Evolutionary conservation across 1,284 basidiomycete genomes (phyloP).

Genomic region (Ceratobasidium sp.): DNA sequence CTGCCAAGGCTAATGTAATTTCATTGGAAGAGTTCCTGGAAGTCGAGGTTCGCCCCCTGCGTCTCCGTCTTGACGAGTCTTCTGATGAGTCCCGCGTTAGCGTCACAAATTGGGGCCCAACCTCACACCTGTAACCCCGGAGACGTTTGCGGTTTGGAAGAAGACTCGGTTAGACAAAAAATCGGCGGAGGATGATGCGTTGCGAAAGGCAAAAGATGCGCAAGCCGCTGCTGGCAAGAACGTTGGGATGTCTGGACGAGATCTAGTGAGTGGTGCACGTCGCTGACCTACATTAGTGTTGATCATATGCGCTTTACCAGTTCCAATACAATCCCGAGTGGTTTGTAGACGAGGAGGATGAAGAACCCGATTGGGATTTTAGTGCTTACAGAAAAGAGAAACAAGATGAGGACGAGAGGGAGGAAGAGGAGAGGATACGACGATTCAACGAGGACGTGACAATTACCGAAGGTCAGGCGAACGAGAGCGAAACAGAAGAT

Average conservation of each 20-base stretch:
- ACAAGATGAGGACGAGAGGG: constrained; percentile 64
- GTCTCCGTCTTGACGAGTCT: not conserved
- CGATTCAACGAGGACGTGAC: constrained; percentile 44
- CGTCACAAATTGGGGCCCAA: constrained; percentile 93
- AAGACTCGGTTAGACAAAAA: constrained; percentile 92
- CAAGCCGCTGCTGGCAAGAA: constrained; percentile 90
- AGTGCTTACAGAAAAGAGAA: constrained; percentile 66
- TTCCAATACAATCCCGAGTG: constrained; percentile 97
- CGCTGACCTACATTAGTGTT: not conserved
- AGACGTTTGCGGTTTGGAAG: constrained; percentile 95
- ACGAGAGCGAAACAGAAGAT: constrained; percentile 16
- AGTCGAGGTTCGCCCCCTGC: constrained; percentile 72
- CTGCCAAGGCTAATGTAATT: constrained; percentile 87
- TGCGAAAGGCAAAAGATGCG: constrained; percentile 83
- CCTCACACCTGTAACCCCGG: constrained; percentile 94
- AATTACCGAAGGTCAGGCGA: constrained; percentile 33
- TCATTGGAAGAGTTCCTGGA: constrained; percentile 97
- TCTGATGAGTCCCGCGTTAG: constrained; percentile 54
- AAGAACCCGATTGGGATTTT: constrained; percentile 74
- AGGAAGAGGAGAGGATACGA: constrained; percentile 55
- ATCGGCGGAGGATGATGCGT: constrained; percentile 79
- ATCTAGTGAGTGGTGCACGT: constrained; percentile 66
- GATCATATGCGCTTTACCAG: constrained; percentile 53
- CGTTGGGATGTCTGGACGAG: constrained; percentile 92
- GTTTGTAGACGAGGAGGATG: constrained; percentile 86